Evolutionary conservation across 352 stramenopile species (phyloP), one percentile per base, ranked within the genome.

Genomic region (Phytophthora macrochlamydospora): DNA sequence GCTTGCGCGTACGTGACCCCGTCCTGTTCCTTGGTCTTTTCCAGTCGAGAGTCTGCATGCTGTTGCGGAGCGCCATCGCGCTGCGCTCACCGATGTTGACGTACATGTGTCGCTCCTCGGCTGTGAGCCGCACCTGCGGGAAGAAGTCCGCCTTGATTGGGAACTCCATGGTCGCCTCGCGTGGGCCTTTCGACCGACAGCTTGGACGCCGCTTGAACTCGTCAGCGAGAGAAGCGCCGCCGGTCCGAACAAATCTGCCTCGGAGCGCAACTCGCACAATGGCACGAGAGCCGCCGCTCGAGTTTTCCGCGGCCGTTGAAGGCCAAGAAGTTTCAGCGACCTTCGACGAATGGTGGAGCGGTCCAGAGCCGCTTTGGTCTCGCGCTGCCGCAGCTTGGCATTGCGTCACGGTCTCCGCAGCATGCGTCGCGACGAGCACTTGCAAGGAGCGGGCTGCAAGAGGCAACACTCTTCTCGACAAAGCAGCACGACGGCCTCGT

Each of bases 101-200:
- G 59, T 91, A 92, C 37, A 65, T 62, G n/a, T 62, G 51, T 29
- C 62, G 66, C 62, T 92, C 85, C 7, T 87, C 72, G 12, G 38
- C 42, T 12, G 79, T 70, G 51, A 92, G 71, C 48, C 73, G 73
- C 53, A 90, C 64, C 7, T 76, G 62, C 48, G 85, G 81, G 58
- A 93, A 93, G 59, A 92, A 93, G 69, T 86, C 76, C 30, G 68
- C 46, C 67, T 89, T 88, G 18, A 93, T 51, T 5, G 85, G 85
- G 51, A 93, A 87, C 61, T 92, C 81, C 83, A 92, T 92, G 11
- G 9, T 56, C 13, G 12, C 31, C 24, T 24, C 18, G 18, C 18
- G 18, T 24, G 18, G 18, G 18, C 18, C 18, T 24, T 24, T 24
- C 18, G 18, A 24, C 18, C 18, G 18, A 24, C 18, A 24, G 18